phyloP scores from a whole-genome alignment of 2,329 filamentous ascomycete species.

The Alternaria sp. region DNA sequence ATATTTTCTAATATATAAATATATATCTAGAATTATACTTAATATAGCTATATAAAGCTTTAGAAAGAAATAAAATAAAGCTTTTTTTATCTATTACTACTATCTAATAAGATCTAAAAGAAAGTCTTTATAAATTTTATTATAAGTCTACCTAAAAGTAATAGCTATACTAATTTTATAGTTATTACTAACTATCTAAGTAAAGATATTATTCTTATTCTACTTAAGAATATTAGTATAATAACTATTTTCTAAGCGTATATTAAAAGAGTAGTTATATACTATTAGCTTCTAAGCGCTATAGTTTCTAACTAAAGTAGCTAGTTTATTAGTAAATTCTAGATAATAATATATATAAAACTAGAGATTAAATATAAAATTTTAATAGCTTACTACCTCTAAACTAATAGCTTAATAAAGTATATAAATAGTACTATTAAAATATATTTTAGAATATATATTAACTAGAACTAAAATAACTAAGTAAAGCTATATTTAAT shows the following conservation, averaged over 20 bases:
- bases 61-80: neutral
- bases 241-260: neutral
- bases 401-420: slow-evolving; percentile 1
- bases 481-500: neutral
- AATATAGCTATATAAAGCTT: neutral
- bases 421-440: neutral
- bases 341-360: neutral
- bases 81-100: neutral
- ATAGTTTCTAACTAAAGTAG: neutral
- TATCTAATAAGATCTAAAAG: neutral
- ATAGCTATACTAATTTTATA: neutral
- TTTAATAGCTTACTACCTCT: neutral
- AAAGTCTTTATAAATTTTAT: neutral
- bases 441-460: neutral
- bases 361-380: neutral
- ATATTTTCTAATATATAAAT: neutral
- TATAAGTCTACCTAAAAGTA: neutral
- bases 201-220: neutral
- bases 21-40: neutral
- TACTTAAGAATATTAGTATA: neutral
- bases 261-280: neutral
- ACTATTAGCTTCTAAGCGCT: neutral
- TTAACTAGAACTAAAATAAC: neutral
- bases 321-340: neutral
- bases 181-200: neutral